Base-by-base conservation (phyloP, 2,329 filamentous ascomycete species). In the Drechmeria coniospora region DNA sequence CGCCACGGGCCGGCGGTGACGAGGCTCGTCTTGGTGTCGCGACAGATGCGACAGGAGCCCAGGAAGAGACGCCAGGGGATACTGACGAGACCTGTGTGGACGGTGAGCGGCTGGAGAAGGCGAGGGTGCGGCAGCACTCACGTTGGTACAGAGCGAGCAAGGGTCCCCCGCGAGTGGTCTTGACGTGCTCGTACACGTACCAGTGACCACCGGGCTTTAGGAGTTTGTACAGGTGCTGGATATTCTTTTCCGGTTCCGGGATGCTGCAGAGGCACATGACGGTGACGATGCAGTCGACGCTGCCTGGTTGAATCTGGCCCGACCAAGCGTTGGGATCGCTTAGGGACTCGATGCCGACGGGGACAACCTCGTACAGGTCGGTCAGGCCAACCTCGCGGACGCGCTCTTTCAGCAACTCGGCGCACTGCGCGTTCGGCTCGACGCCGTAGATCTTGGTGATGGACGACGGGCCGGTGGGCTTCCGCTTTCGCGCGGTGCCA, bases 191-290 rank as follows among this genome's bases (percentile, higher is more conserved):
- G 37, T 63, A 75, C 1, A 70, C 59, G 34, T 73, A 70, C 69
- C 70, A 75, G 21, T 63, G 52, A 0, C 72, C 72, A 5, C 72
- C 72, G 5, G 65, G 63, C 49, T 70, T 74, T 33, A 77, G 53
- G 28, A 65, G 61, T 18, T 54, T 49, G 44, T 74, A 74, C 17
- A 77, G 46, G 35, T 63, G 59, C 31, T 47, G 49, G 33, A 72
- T 60, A 33, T 74, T 68, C 37, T 53, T 49, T 39, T 66, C 52
- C 4, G 68, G 70, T 3, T 70, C 61, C 0, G 73, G 73, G 27
- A 77, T 73, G 38, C 65, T 68, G 54, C 72, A 78, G 18, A 77
- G 54, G 30, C 70, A 74, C 29, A 75, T 53, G 15, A 76, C 50
- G 3, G 67, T 65, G 25, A 77, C 65, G 31, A 77, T 65, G 45